Evolutionary conservation across 208 protist species (phyloP), one percentile per base, ranked within the genome.

Genomic region (Acanthamoeba polyphaga): DNA sequence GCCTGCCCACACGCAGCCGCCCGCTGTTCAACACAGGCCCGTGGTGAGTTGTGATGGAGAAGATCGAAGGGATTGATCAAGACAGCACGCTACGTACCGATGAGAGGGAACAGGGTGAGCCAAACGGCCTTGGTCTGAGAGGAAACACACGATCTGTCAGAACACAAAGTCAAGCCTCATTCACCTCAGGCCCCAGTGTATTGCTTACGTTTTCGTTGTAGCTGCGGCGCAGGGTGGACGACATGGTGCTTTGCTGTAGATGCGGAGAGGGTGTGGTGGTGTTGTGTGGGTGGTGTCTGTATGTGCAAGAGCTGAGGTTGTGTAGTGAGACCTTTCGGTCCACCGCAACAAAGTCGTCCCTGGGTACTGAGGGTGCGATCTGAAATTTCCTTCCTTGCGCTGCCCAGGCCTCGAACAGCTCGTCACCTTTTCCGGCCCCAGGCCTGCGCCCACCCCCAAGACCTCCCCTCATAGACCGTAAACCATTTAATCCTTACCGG

Each of bases 171-270:
- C n/a, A 29, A 72, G 66, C 66, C 2, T 74, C 66, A 19, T 1
- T 1, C 10, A n/a, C n/a, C n/a, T n/a, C n/a, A n/a, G n/a, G n/a
- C n/a, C n/a, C n/a, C n/a, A n/a, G n/a, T n/a, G n/a, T n/a, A n/a
- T n/a, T 74, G 22, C 74, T 2, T 84, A 84, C 74, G 19, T 84
- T 84, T 53, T 84, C 74, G 17, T 84, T 84, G 74, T 84, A 84
- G 74, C 6, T 53, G 10, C 74, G 34, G 4, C 74, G 74, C 12
- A 84, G 13, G 43, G 38, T 3, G 38, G 34, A 43, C 10, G 12
- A 34, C 74, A 84, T 84, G 34, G 32, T 84, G 74, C 2, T 51
- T 5, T 55, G 74, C 2, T 84, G 2, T 84, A n/a, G 34, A 17
- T 74, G 74, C 17, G 22, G 74, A n/a, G n/a, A n/a, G n/a, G n/a